Evolutionary conservation across 805 yeast species (phyloP).

Genomic region (Candida manassasensis): DNA sequence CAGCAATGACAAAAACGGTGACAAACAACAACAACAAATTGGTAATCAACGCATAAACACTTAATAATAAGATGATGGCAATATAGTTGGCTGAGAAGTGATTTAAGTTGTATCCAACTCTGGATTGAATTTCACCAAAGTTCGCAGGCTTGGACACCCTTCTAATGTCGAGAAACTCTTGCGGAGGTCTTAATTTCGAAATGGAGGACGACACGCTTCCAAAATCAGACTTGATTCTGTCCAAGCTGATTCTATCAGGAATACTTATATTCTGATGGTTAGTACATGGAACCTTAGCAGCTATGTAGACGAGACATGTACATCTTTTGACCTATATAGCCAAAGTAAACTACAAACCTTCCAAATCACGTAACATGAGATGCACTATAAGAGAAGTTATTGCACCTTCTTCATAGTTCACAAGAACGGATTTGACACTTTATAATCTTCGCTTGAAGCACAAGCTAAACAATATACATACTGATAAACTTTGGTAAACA

Average conservation of each 20-base stretch:
- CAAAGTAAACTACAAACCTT: too few relatives aligned
- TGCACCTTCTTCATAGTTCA: too few relatives aligned
- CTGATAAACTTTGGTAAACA: background rate
- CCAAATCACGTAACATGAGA: too few relatives aligned
- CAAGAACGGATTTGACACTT: too few relatives aligned
- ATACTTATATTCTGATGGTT: constrained; percentile 6
- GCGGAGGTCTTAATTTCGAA: constrained; percentile 77
- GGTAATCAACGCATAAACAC: constrained; percentile 82
- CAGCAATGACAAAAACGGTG: constrained; percentile 62
- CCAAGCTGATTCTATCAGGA: constrained; percentile 45
- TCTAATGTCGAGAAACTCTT: constrained; percentile 88
- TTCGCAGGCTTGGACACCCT: constrained; percentile 87
- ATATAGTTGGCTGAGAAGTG: constrained; percentile 86
- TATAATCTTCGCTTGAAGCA: too few relatives aligned
- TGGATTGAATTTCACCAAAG: constrained; percentile 81
- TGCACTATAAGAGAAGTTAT: too few relatives aligned
- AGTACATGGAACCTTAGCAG: too few relatives aligned
- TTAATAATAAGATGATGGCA: constrained; percentile 63
- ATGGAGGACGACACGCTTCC: constrained; percentile 56
- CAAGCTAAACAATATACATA: background rate
- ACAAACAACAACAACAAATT: constrained; percentile 83
- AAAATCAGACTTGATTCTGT: constrained; percentile 39
- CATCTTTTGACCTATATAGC: too few relatives aligned
- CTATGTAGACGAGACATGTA: too few relatives aligned
- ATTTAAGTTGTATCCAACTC: constrained; percentile 81